phyloP scores from a whole-genome alignment of 768 basidiomycete genomes.

The Termitomyces sp. region DNA sequence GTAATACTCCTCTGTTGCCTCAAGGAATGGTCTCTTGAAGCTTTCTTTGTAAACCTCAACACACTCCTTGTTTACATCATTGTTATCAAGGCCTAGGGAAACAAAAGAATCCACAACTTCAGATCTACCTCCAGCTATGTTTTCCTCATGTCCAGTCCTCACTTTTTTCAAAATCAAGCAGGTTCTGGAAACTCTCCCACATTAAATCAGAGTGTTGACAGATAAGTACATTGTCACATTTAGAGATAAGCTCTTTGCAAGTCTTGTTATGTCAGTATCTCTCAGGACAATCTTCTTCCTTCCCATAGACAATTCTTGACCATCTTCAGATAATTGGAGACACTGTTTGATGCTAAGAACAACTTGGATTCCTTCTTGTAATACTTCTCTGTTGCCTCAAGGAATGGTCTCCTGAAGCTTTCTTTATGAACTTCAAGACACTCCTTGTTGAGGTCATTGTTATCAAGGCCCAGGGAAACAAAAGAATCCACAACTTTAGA shows the following conservation, averaged over 20 bases:
- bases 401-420: constrained; percentile 87
- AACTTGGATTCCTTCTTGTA: constrained; percentile 92
- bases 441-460: constrained; percentile 85
- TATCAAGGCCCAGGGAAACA: constrained; percentile 91
- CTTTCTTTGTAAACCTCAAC: constrained; percentile 94
- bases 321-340: constrained; percentile 95
- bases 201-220: constrained; percentile 84
- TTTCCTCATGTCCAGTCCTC: too few relatives aligned
- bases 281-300: constrained; percentile 94
- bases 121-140: too few relatives aligned
- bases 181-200: constrained; percentile 92
- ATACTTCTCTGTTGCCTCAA: constrained; percentile 84
- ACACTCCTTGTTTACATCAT: constrained; percentile 89
- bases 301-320: constrained; percentile 91
- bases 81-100: constrained; percentile 88
- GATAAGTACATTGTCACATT: constrained; percentile 95
- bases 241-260: constrained; percentile 75
- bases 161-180: constrained; percentile 91
- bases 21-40: constrained; percentile 86
- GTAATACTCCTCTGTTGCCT: constrained; percentile 89
- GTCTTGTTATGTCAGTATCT: constrained; percentile 91
- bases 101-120: constrained; percentile 98
- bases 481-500: constrained; percentile 98
- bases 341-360: constrained; percentile 87
- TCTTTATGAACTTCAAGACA: constrained; percentile 95